Evolutionary conservation across 768 basidiomycete genomes (phyloP), one percentile per base, ranked within the genome.

Genomic region (Holtermannia corniformis): DNA sequence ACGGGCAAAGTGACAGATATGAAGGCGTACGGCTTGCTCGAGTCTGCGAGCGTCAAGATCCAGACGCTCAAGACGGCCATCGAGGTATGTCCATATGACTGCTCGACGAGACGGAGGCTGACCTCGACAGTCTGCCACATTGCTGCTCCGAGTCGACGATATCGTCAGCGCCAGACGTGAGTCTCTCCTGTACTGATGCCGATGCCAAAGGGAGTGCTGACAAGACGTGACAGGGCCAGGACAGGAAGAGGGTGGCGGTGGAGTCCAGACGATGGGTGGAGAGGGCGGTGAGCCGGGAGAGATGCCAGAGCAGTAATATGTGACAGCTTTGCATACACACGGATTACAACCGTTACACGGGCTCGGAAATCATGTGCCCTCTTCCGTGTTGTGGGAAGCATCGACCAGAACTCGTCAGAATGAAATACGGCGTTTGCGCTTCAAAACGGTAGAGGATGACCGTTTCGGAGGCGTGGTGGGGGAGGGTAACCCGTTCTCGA

Each of bases 51-150:
- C 60, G 93, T 99, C 68, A 97, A 97, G 85, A 85, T 93, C 28
- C 93, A 97, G 78, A 96, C 84, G 7, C 76, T 93, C 67, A 96
- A 97, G 79, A 99, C 92, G 5, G 92, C 95, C 16, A 85, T 97
- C 63, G 91, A 99, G 81, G 85, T 83, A 50, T 53, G 72, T 62
- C 24, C 14, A 46, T 28, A 32, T 42, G 40, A 16, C 20, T n/a
- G 28, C 23, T 44, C 28, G 13, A 1, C 44, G n/a, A 16, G 13
- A 28, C 28, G 25, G 21, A 41, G 44, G 32, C 13, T 42, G 7
- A 27, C 37, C 28, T 47, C 50, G 19, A 47, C 32, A 86, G 83
- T 88, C 87, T 47, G 85, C 92, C 0, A 86, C 89, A 10, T 85
- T 93, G 77, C 77, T 96, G 3, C 79, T 93, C 22, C 84, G 90